Base-by-base conservation (phyloP, 257 asterid species). In the Plantago elongata region DNA sequence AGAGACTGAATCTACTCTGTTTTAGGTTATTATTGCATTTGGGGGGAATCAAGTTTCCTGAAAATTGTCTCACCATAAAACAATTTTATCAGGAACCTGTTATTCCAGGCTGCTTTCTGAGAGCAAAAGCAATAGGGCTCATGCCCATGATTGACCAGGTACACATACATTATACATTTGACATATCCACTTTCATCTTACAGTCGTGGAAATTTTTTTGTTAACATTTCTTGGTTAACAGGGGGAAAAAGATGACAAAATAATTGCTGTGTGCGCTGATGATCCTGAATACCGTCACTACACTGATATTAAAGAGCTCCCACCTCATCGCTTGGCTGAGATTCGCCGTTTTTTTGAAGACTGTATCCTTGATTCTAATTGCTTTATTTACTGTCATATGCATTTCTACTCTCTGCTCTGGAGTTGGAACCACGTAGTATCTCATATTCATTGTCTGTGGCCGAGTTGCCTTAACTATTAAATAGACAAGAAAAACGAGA, bases 61-160 rank as follows among this genome's bases (percentile, higher is more conserved):
- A 7, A 18, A 43, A 34, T 4, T 57, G 62, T 66, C n/a, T 43
- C 30, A 45, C 42, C 14, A 10, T 37, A 34, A 38, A 54, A 67
- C 40, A 34, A 62, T 57, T 48, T 73, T 45, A 57, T 61, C 85
- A 89, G 99, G 99, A 92, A 70, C 96, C 97, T 54, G 93, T 92
- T 70, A 73, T 83, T 68, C 97, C 99, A 1, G 97, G 99, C 51
- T 83, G 95, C 85, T 89, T 92, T 77, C 95, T 92, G 64, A 83
- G 96, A 80, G 99, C 95, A 65, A 89, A 85, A 78, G 99, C 97
- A 66, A 86, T 92, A 73, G 97, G 99, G 13, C 88, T 92, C 64
- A 89, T 92, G 97, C 97, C 97, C 71, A 92, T 92, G 99, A 92
- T 86, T 67, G 97, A 92, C 71, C 96, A 92, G 97, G 99, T 89